Evolutionary conservation across 2,329 filamentous ascomycete genomes (phyloP).

Genomic region (Xylariaceae sp.): DNA sequence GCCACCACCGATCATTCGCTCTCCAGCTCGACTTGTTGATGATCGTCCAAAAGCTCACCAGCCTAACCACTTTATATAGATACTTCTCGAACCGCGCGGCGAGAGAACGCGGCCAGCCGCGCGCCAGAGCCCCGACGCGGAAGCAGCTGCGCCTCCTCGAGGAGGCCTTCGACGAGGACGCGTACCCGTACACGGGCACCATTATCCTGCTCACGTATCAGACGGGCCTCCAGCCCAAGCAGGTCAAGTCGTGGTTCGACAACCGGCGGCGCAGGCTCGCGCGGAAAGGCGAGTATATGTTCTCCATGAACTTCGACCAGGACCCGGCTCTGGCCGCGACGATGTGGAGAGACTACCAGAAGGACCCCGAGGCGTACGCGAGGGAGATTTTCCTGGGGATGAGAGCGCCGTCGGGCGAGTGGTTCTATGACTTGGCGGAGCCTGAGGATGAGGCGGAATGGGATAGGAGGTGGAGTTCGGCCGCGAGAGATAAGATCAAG

Average conservation of each 20-base stretch:
- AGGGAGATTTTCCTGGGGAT: background rate
- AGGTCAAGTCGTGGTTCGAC: background rate
- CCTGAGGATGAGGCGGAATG: background rate
- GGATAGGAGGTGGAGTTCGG: background rate
- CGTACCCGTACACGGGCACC: background rate
- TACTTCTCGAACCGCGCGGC: conserved; percentile 1
- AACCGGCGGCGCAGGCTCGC: background rate
- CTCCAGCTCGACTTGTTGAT: background rate
- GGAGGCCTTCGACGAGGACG: background rate
- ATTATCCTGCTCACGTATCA: background rate
- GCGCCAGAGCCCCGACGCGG: background rate
- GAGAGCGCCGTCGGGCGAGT: too few species aligned
- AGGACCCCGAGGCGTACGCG: background rate
- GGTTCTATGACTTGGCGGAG: too few species aligned
- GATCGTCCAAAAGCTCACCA: conserved; percentile 1
- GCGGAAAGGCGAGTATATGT: background rate
- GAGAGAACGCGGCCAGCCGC: background rate
- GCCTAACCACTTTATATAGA: background rate
- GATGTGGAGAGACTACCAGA: background rate
- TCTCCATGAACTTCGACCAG: background rate
- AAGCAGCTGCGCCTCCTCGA: background rate
- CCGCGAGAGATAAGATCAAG: too few species aligned
- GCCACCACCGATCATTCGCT: background rate
- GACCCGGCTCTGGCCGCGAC: background rate
- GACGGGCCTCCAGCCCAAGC: background rate